Evolutionary conservation across 2,329 filamentous ascomycete genomes (phyloP), one percentile per base, ranked within the genome.

Genomic region (Graphilbum sp.): DNA sequence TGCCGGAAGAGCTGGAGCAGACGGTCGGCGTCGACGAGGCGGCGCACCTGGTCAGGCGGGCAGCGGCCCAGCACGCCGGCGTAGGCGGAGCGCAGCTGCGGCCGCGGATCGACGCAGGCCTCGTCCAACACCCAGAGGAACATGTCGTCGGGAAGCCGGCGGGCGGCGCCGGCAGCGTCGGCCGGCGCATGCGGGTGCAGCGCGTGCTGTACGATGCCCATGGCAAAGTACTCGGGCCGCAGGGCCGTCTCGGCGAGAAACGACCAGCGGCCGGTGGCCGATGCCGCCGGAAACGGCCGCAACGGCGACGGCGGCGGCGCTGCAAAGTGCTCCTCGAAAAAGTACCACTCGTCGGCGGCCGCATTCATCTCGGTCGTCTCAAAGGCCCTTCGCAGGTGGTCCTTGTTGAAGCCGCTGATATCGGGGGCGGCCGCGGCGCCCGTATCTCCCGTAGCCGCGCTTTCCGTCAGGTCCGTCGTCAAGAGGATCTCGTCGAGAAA

Each of bases 111-210:
- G 2, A 60, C 51, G 39, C 67, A 70, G 18, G 76, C 58, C 56
- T 76, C 67, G 36, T 69, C 57, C 6, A 80, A 50, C 3, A 84
- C 59, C 80, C 81, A 87, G 15, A 66, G 48, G 36, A 83, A 64
- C 1, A 85, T 50, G 39, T 78, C 67, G 42, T 82, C 71, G 0
- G 79, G 72, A 12, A 85, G 51, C 3, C 51, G 45, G 12, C 55
- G 52, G 30, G n/a, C n/a, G n/a, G n/a, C n/a, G n/a, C n/a, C n/a
- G n/a, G n/a, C n/a, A n/a, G n/a, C n/a, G n/a, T n/a, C n/a, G n/a
- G n/a, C n/a, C n/a, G n/a, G n/a, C n/a, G n/a, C n/a, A n/a, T n/a
- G n/a, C n/a, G n/a, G n/a, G n/a, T n/a, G 49, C 15, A 70, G 56
- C 13, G 77, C 58, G 33, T 70, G 65, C 39, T 70, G 64, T 1